Percentiles rank a stretch among this genome's conserved stretches.
phyloP scores from a whole-genome alignment of 306 rosid species.

The Fagus sylvatica region DNA sequence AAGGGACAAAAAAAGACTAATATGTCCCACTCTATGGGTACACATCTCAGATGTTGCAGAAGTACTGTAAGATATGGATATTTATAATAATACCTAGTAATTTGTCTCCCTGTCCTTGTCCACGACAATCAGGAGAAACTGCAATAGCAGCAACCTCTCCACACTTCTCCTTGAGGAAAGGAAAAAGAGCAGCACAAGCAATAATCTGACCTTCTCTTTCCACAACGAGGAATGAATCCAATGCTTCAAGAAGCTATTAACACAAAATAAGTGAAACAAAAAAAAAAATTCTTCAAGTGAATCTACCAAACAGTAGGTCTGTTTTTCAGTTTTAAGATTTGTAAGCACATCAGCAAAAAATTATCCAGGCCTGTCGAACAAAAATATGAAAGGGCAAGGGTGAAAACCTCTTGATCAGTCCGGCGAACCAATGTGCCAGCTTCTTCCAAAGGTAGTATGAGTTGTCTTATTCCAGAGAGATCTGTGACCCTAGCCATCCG shows the following conservation, averaged over 20 bases:
- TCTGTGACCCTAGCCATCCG: conserved; percentile 74
- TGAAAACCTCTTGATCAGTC: conserved; percentile 75
- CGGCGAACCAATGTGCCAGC: conserved; percentile 77
- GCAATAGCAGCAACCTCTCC: conserved; percentile 97
- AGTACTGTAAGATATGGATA: conserved; percentile 3
- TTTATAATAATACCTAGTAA: conserved; percentile 73
- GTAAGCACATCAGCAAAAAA: not conserved
- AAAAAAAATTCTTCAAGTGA: not conserved
- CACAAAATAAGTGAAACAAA: conserved; percentile 10
- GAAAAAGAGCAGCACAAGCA: conserved; percentile 90
- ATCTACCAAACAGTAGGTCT: not conserved
- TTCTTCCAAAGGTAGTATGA: conserved; percentile 74
- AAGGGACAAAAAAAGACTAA: not conserved
- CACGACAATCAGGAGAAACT: conserved; percentile 90
- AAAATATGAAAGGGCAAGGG: conserved; percentile 2
- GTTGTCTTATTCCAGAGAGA: conserved; percentile 67
- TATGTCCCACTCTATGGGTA: not conserved
- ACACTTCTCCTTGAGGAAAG: conserved; percentile 74
- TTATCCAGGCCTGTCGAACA: not conserved
- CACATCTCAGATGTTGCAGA: conserved; percentile 5
- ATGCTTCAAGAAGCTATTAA: conserved; percentile 55
- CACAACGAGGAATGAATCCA: conserved; percentile 68
- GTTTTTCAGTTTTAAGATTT: not conserved
- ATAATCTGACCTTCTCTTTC: conserved; percentile 98
- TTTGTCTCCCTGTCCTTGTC: conserved; percentile 96